Evolutionary conservation across 2,329 filamentous ascomycete species (phyloP), one percentile per base, ranked within the genome.

Genomic region (Orbilia javanica): DNA sequence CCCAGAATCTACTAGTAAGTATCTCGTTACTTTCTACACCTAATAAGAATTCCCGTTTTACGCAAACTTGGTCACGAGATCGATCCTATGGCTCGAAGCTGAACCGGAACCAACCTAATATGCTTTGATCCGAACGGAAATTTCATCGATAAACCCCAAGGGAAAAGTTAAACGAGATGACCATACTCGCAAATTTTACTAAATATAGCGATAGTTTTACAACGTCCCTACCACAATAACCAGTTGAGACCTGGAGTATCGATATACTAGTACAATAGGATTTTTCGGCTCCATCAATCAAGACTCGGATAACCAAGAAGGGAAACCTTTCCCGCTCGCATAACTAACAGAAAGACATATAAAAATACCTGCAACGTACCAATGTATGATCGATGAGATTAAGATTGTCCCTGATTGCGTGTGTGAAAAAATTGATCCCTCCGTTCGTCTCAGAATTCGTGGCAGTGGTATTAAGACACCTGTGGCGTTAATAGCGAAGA

Each of bases 381-480:
- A 60, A 42, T 60, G 55, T 60, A 60, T 60, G 55, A 60, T 60
- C 20, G 31, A 15, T 18, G 31, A 42, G 34, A 20, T 44, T 44
- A 1, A 1, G 4, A 42, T 60, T 60, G 34, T 42, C 42, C 20
- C 34, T 27, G 55, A 60, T 27, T 60, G 53, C 53, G n/a, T 39
- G 31, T 22, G 52, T 55, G 52, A 7, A 55, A 55, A 55, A 55
- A 20, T 22, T n/a, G 20, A 25, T 60, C 22, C 31, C 55, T 60
- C 55, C 55, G 55, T 42, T 60, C 18, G 55, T 60, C 55, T 60
- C 55, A 60, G 55, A 60, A 27, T 60, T 39, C n/a, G 55, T 60
- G 55, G 55, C 55, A 39, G 55, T 60, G 55, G 27, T n/a, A 10
- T 42, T 60, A 20, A 60, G 55, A 60, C 55, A 60, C n/a, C 18